Evolutionary conservation across 495 filamentous ascomycete genomes (phyloP), one percentile per base, ranked within the genome.

Genomic region (Aspergillus conjunctus): DNA sequence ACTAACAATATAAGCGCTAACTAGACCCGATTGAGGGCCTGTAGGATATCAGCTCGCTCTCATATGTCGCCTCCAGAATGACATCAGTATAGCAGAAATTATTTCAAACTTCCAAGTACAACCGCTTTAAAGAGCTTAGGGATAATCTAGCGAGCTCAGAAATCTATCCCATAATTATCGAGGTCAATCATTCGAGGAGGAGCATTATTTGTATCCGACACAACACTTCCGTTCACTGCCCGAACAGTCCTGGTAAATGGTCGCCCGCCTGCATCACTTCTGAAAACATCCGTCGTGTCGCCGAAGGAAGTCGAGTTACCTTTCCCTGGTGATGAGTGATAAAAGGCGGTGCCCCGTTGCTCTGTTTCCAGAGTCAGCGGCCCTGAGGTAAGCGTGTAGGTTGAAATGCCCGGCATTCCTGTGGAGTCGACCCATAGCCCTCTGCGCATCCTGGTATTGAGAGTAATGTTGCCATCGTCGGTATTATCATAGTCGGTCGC

Each of bases 401-500:
- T 84, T 9, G 85, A 77, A 9, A 80, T 68, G 1, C 87, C 88
- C 1, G 72, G 60, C 7, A 82, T 75, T 7, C 74, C 68, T 11
- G 68, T 66, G 7, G 71, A 60, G 14, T 74, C 66, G 11, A 86
- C 74, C 0, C 79, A 61, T 11, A 91, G 81, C 8, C 87, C 86
- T 50, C 88, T 85, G 34, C 72, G 67, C 22, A 93, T 71, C 21
- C 73, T 72, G 0, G 83, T 88, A 51, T 77, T 75, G 46, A 93
- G 87, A 30, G 80, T 79, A 49, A 87, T 72, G 53, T 84, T 26
- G 26, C 26, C 85, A 2, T 83, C 83, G 31, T 74, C 48, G 0
- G 73, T 51, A 15, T 73, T 65, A 26, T 78, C 51, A 59, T 83
- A 87, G 1, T 82, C 77, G 7, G 80, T 80, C 55, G 86, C 85